phyloP scores from a whole-genome alignment of 2,329 filamentous ascomycete species.

The Ophiostoma ulmi region DNA sequence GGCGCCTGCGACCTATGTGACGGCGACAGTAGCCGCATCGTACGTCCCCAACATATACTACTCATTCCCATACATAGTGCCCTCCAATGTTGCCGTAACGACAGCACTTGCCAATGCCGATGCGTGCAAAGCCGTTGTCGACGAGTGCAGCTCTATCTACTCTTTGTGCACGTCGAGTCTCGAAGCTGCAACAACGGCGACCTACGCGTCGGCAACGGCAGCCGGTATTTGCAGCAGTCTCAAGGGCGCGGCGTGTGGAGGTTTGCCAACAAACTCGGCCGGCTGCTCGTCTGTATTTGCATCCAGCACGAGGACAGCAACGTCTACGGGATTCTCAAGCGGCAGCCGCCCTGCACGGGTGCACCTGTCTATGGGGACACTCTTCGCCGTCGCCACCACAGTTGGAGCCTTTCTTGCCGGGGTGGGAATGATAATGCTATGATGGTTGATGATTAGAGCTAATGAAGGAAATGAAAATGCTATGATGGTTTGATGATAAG shows the following conservation, averaged over 20 bases:
- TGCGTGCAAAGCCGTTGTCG: constrained; percentile 49
- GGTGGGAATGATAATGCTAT: not conserved
- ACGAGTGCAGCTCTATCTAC: constrained; percentile 51
- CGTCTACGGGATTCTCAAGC: constrained; percentile 13
- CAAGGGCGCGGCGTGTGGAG: constrained; percentile 26
- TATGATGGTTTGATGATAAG: too few species aligned
- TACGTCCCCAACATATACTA: constrained; percentile 56
- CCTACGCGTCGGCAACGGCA: constrained; percentile 18
- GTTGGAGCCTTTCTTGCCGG: not conserved
- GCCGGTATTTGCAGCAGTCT: constrained; percentile 29
- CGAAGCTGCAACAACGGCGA: constrained; percentile 33
- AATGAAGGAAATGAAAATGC: not conserved
- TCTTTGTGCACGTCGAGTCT: constrained; percentile 49
- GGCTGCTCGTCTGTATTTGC: constrained; percentile 21
- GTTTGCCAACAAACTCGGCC: constrained; percentile 24
- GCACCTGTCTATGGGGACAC: not conserved
- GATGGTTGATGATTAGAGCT: not conserved
- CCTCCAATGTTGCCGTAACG: constrained; percentile 14
- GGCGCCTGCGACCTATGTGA: constrained; percentile 39
- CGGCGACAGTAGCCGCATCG: constrained; percentile 40
- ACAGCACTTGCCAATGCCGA: constrained; percentile 48
- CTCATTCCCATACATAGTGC: constrained; percentile 52
- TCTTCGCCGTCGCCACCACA: not conserved
- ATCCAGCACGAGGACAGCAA: not conserved
- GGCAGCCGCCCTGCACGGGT: constrained; percentile 1